Conservation (phyloP, 2,329 filamentous ascomycete genomes). For the Westerdykella ornata region DNA sequence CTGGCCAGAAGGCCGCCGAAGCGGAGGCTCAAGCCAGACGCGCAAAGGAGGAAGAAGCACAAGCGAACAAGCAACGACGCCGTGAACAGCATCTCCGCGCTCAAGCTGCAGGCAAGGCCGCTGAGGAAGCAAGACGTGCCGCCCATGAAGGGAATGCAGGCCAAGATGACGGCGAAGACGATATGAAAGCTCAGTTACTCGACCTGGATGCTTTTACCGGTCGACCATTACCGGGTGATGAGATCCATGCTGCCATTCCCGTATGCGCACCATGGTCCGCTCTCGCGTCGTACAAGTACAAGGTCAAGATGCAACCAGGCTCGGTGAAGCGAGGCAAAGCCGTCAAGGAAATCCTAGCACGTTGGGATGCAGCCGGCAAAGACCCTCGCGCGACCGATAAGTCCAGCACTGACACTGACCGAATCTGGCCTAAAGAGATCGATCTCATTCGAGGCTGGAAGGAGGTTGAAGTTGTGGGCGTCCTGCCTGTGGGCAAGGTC, state of each 20-base stretch:
- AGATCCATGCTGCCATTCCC: conserved; percentile 61
- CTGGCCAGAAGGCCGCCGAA: conserved; percentile 61
- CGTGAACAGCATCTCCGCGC: conserved; percentile 72
- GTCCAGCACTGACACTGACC: conserved; percentile 54
- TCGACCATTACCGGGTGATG: conserved; percentile 71
- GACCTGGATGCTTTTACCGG: conserved; percentile 67
- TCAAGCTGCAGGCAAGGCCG: conserved; percentile 66
- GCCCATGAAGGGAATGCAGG: conserved; percentile 23
- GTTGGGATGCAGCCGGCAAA: conserved; percentile 64
- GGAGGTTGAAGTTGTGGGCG: conserved; percentile 73
- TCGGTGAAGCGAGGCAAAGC: conserved; percentile 89
- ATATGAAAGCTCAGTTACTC: conserved; percentile 38
- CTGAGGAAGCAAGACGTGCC: conserved; percentile 60
- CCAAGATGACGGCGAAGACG: conserved; percentile 47
- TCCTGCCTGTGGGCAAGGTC: conserved; percentile 72
- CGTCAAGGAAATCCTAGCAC: conserved; percentile 78
- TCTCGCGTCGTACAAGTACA: conserved; percentile 73
- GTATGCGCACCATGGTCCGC: conserved; percentile 60
- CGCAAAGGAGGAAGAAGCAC: conserved; percentile 63
- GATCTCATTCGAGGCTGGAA: conserved; percentile 77
- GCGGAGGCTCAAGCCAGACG: conserved; percentile 55
- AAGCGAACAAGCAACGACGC: conserved; percentile 66
- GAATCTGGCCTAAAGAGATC: conserved; percentile 78
- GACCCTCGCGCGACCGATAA: conserved; percentile 41
- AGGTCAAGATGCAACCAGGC: conserved; percentile 89